phyloP scores from a whole-genome alignment of 345 rosid genomes.

The Geranium rotundifolium region DNA sequence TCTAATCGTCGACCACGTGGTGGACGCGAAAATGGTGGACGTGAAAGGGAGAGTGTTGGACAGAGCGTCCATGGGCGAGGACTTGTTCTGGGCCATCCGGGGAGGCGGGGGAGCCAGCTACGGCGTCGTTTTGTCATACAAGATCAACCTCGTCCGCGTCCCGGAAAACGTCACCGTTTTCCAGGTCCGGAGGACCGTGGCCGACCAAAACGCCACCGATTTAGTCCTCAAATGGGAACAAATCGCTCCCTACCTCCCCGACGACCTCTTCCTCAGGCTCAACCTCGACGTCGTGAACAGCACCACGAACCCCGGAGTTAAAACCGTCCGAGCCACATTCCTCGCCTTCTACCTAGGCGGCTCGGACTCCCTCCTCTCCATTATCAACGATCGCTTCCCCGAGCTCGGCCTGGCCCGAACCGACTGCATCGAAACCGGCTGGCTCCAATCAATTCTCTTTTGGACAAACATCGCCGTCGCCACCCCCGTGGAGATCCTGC shows the following conservation, averaged over 20 bases:
- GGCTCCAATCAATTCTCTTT: conserved; percentile 16
- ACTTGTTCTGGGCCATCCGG: conserved; percentile 15
- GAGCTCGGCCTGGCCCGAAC: conserved; percentile 13
- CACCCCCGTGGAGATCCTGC: conserved; percentile 15
- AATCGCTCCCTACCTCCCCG: conserved; percentile 9
- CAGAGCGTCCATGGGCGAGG: conserved; percentile 3
- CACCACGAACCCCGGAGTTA: not conserved
- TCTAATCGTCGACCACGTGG: conserved; percentile 17
- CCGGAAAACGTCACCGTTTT: conserved; percentile 20
- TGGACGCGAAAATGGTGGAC: conserved; percentile 20
- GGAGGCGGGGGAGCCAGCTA: conserved; percentile 25
- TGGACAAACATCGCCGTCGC: conserved; percentile 5
- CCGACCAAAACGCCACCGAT: conserved; percentile 8
- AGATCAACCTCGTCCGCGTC: conserved; percentile 18
- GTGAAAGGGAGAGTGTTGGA: not conserved
- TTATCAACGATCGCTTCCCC: conserved; percentile 13
- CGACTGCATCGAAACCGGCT: conserved; percentile 26
- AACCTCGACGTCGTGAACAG: too few relatives aligned
- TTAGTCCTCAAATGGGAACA: conserved; percentile 11
- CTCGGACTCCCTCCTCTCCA: conserved; percentile 5
- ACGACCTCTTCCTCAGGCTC: conserved; percentile 16
- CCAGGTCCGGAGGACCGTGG: conserved; percentile 7
- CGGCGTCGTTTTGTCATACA: conserved; percentile 15
- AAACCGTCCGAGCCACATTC: conserved; percentile 13
- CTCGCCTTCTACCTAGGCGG: conserved; percentile 19